phyloP scores from a whole-genome alignment of 2,329 filamentous ascomycete genomes.

The Xylariaceae sp. region DNA sequence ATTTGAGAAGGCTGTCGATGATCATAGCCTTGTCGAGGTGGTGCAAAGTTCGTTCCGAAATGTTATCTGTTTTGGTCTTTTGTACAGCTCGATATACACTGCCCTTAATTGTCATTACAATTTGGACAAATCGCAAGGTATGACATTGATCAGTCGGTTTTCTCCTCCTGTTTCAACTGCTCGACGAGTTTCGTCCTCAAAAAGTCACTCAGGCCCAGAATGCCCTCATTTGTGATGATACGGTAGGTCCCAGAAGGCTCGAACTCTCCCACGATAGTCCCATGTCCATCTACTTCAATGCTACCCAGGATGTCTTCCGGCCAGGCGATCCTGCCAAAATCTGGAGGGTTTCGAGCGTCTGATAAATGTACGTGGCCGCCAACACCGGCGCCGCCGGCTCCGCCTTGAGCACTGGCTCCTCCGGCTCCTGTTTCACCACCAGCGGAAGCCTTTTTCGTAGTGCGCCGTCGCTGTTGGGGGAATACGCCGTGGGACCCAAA shows the following conservation, averaged over 20 bases:
- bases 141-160: constrained; percentile 21
- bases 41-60: too few species aligned
- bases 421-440: constrained; percentile 48
- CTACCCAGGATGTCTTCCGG: constrained; percentile 68
- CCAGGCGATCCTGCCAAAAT: constrained; percentile 65
- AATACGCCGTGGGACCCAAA: constrained; percentile 51
- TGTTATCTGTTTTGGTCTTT: too few species aligned
- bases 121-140: not conserved
- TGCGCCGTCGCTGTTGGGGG: constrained; percentile 36
- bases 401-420: constrained; percentile 58
- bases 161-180: constrained; percentile 49
- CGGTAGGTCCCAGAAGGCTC: constrained; percentile 61
- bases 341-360: constrained; percentile 60
- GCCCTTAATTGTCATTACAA: too few species aligned
- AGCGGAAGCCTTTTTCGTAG: constrained; percentile 26
- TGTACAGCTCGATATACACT: too few species aligned
- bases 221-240: constrained; percentile 61
- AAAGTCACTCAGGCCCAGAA: constrained; percentile 54
- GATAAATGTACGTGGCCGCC: constrained; percentile 64
- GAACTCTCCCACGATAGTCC: constrained; percentile 55
- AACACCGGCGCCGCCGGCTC: constrained; percentile 54
- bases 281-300: constrained; percentile 57
- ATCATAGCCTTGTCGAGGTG: too few species aligned
- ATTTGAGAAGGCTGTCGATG: too few species aligned
- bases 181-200: constrained; percentile 51